Base-by-base conservation (phyloP, 176 grass and related monocot genomes). In the Rhynchospora breviuscula region DNA sequence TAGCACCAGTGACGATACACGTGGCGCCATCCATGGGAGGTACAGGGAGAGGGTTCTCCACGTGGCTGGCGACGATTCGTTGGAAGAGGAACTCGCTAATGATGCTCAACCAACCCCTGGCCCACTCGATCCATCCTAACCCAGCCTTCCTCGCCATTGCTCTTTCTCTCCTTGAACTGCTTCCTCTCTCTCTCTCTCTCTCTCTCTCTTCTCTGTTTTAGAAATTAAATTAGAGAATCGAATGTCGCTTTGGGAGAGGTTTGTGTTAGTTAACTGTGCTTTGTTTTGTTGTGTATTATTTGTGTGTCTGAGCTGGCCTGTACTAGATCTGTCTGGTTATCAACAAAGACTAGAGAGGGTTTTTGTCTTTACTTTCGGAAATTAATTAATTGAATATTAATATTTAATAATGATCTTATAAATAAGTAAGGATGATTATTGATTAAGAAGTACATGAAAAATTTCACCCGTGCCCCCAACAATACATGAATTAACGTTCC, bases 51-150 rank as follows among this genome's bases (percentile, higher is more conserved):
- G 96, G 96, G 60, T 95, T 95, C 64, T 94, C 86, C 9, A 99
- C 86, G 82, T 95, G 91, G 91, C 96, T 99, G 53, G 96, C 96
- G 15, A 88, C 93, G 88, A 99, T 99, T 76, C 96, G 91, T 89
- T 99, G 93, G 89, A 99, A 95, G 61, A 99, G 49, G 86, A 99
- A 99, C 89, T 93, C 96, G 61, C 96, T 88, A n/a, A 90, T 47
- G 46, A 91, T 51, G 80, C 85, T 31, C 15, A 82, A 59, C 96
- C 92, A 95, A 1, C 96, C 96, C 59, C 89, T 87, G 21, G 84
- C 35, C 93, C 96, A 95, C 83, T 99, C 96, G 75, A 99, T 72
- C 93, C 96, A 99, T 81, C 93, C 96, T 64, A 99, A 84, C 68
- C 80, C 85, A 68, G 93, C 90, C 93, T 88, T 93, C 84, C 75